Percentiles rank a stretch among this genome's conserved stretches.
Evolutionary conservation across 805 yeast genomes (phyloP).

Genomic region (Lipomyces sp.): DNA sequence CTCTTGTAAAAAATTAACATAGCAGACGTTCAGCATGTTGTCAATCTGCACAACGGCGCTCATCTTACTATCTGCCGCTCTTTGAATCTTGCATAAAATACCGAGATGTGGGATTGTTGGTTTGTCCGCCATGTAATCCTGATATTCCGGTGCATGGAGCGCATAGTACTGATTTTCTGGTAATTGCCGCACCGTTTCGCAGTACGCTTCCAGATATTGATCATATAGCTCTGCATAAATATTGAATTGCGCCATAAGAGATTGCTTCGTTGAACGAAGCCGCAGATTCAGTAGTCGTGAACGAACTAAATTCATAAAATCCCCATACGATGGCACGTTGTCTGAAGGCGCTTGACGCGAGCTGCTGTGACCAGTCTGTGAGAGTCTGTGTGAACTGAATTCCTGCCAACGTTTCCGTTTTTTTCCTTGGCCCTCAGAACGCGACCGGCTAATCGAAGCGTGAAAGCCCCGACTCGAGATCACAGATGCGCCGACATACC

Average conservation of each 20-base stretch:
- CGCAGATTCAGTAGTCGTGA: background rate
- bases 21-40: constrained; percentile 9
- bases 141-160: constrained; percentile 17
- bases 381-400: background rate
- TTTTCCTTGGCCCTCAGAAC: background rate
- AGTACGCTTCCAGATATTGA: constrained; percentile 13
- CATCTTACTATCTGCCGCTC: background rate
- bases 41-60: background rate
- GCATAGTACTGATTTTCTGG: constrained; percentile 22
- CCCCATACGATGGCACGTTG: background rate
- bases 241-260: background rate
- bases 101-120: constrained; percentile 31
- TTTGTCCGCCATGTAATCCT: constrained; percentile 19
- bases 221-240: background rate
- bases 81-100: constrained; percentile 5
- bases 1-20: constrained; percentile 8
- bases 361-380: background rate
- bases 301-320: constrained; percentile 9
- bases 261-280: background rate
- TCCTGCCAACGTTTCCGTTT: background rate
- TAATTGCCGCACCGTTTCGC: constrained; percentile 8
- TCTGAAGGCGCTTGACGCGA: background rate
- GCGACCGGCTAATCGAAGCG: background rate
- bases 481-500: background rate
- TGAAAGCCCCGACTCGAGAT: background rate